Evolutionary conservation across 192 early-diverging fungal species (phyloP).

Genomic region (Chytriomyces sp.): DNA sequence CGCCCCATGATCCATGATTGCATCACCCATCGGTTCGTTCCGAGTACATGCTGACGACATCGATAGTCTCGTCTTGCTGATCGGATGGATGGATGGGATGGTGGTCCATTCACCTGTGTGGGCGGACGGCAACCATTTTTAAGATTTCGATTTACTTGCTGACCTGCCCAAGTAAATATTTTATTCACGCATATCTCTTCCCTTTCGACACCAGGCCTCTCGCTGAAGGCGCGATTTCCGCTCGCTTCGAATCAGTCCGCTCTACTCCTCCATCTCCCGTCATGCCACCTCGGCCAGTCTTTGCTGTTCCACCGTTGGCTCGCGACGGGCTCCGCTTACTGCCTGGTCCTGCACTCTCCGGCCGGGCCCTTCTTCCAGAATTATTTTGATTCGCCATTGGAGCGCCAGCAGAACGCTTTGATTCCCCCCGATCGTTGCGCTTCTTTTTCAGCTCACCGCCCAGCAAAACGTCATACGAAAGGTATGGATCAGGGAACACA

Average conservation of each 20-base stretch:
- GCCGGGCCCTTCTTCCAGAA: constrained; percentile 23
- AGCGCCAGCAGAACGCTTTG: not conserved
- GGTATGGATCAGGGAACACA: constrained; percentile 62
- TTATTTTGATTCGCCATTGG: not conserved
- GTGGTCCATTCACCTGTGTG: no score
- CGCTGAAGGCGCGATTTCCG: constrained; percentile 35
- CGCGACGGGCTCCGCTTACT: constrained; percentile 27
- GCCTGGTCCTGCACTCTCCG: constrained; percentile 35
- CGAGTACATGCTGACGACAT: no score
- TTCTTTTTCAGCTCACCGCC: constrained; percentile 42
- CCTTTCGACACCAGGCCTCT: constrained; percentile 41
- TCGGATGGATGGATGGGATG: no score
- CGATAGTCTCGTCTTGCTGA: no score
- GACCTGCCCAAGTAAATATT: not conserved
- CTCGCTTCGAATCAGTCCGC: not conserved
- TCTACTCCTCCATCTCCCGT: constrained; percentile 14
- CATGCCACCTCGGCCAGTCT: constrained; percentile 3
- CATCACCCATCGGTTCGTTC: no score
- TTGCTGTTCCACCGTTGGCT: constrained; percentile 8
- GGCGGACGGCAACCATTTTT: no score
- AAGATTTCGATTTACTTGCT: no score
- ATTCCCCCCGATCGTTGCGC: not conserved
- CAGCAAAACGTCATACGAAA: constrained; percentile 58
- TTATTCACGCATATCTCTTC: constrained; percentile 32
- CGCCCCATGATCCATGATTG: no score